Conservation (phyloP, 768 basidiomycete genomes). For the Mycena amicta region DNA sequence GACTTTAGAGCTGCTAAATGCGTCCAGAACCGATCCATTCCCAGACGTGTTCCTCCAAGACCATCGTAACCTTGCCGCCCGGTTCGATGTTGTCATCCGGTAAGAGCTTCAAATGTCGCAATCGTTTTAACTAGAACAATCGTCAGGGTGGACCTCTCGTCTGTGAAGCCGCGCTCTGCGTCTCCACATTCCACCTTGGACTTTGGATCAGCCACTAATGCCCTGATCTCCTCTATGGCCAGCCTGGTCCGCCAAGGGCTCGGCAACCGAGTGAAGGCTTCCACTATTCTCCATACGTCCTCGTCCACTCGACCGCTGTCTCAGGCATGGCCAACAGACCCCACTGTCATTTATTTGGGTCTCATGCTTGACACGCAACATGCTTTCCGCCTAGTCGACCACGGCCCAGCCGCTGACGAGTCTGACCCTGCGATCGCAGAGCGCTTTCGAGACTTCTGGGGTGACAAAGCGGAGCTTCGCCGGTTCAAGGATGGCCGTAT, state of each 20-base stretch:
- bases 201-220: conserved; percentile 58
- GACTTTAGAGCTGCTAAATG: conserved; percentile 68
- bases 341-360: conserved; percentile 66
- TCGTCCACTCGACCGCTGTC: conserved; percentile 48
- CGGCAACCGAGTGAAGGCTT: conserved; percentile 67
- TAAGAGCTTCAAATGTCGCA: conserved; percentile 29
- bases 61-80: conserved; percentile 58
- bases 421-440: conserved; percentile 49
- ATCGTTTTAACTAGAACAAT: background rate
- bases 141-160: conserved; percentile 57
- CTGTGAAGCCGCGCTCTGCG: conserved; percentile 44
- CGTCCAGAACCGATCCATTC: conserved; percentile 61
- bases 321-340: conserved; percentile 55
- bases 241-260: conserved; percentile 65
- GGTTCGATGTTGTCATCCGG: conserved; percentile 78
- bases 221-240: conserved; percentile 55
- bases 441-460: conserved; percentile 87
- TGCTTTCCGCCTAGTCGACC: conserved; percentile 87
- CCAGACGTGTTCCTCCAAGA: conserved; percentile 73
- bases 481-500: conserved; percentile 97
- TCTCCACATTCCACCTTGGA: conserved; percentile 56
- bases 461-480: conserved; percentile 85
- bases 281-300: conserved; percentile 61
- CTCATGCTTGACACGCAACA: conserved; percentile 71
- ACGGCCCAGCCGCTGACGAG: conserved; percentile 80